Evolutionary conservation across 805 yeast species (phyloP).

Genomic region (Teunomyces stri): DNA sequence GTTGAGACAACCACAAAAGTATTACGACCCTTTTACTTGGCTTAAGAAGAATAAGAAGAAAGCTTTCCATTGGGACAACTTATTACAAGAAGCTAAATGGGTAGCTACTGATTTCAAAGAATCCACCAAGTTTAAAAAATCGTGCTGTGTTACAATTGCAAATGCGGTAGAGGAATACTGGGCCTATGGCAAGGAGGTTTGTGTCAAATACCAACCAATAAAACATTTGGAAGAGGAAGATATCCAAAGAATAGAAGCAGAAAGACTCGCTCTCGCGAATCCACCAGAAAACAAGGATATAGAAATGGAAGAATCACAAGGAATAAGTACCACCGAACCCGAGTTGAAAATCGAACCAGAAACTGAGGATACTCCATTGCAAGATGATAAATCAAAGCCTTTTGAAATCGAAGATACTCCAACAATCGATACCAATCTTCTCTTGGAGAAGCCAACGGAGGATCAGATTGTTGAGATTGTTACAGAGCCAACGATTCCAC

Average conservation of each 20-base stretch:
- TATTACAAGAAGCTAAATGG: constrained; percentile 81
- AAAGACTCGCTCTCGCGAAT: background rate
- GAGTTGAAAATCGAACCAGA: background rate
- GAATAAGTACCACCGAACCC: background rate
- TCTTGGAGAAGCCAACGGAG: constrained; percentile 14
- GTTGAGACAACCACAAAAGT: constrained; percentile 75
- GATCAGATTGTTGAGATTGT: background rate
- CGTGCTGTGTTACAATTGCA: constrained; percentile 67
- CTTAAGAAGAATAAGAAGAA: constrained; percentile 22
- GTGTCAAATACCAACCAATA: constrained; percentile 55
- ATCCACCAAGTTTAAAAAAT: constrained; percentile 63
- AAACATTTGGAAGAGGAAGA: constrained; percentile 14
- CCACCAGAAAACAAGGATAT: background rate
- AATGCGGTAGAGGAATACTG: constrained; percentile 76
- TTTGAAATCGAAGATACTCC: background rate
- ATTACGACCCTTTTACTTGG: constrained; percentile 59
- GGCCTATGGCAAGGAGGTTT: constrained; percentile 64
- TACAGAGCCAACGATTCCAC: background rate
- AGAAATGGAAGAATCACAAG: background rate
- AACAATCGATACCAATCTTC: constrained; percentile 39
- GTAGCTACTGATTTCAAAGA: constrained; percentile 76
- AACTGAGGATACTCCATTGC: constrained; percentile 3
- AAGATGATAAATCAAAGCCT: constrained; percentile 4
- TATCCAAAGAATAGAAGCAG: constrained; percentile 1
- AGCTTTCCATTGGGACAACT: constrained; percentile 67